These are phyloP conservation scores for Fallopia convolvulus DNA, from an alignment of 148 eudicot genomes.

Conservation along the genomic window DNA sequence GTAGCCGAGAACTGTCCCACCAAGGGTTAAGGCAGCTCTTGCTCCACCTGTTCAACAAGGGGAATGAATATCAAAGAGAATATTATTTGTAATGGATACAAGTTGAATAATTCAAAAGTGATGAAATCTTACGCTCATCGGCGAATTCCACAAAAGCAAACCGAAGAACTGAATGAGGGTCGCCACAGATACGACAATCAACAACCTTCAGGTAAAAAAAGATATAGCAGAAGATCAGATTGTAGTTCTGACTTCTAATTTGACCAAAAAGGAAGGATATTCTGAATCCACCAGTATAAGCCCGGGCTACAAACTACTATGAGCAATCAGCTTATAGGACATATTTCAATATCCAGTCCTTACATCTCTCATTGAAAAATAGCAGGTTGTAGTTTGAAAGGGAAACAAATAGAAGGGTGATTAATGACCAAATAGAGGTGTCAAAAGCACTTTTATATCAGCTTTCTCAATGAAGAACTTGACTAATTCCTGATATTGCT, in stretches of 20 bases:
- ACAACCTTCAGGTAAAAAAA: slow-evolving; percentile 44
- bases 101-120: not conserved
- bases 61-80: not conserved
- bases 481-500: not conserved
- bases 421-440: too few relatives aligned
- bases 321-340: not conserved
- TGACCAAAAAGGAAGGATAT: not conserved
- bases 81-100: not conserved
- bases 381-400: not conserved
- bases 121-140: slow-evolving; percentile 58
- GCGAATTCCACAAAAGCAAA: slow-evolving; percentile 95
- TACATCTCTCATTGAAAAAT: not conserved
- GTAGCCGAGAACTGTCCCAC: slow-evolving; percentile 80
- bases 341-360: not conserved
- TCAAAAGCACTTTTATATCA: too few relatives aligned
- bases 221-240: not conserved
- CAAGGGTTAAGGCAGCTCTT: slow-evolving; percentile 61
- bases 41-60: slow-evolving; percentile 55
- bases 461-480: not conserved
- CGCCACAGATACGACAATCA: slow-evolving; percentile 93
- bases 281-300: not conserved
- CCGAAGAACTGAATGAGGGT: slow-evolving; percentile 92
- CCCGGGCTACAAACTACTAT: not conserved
- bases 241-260: not conserved
- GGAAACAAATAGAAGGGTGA: too few relatives aligned